phyloP scores from a whole-genome alignment of 1,139 yeast genomes.

The Blastobotrys apis region DNA sequence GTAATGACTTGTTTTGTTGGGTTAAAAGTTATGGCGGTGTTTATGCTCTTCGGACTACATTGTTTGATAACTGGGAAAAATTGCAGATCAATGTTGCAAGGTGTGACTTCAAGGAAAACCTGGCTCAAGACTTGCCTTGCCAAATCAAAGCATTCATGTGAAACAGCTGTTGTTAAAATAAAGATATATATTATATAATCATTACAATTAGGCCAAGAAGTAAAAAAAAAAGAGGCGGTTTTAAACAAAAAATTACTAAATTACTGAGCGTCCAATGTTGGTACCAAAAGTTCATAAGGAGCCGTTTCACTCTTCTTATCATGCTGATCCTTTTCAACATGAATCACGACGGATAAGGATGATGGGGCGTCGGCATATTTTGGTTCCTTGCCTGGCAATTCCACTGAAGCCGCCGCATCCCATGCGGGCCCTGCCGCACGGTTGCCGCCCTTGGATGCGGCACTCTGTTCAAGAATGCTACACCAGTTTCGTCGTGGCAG shows the following conservation, averaged over 20 bases:
- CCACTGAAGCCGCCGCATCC: slow-evolving; percentile 1
- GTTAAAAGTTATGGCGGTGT: neutral
- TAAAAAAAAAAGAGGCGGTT: neutral
- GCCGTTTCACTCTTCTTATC: slow-evolving; percentile 52
- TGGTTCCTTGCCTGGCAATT: slow-evolving; percentile 35
- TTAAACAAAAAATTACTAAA: neutral
- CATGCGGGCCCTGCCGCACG: slow-evolving; percentile 15
- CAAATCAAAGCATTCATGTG: neutral
- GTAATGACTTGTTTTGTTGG: neutral
- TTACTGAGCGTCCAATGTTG: slow-evolving; percentile 31
- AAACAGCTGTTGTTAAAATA: neutral
- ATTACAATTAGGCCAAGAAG: neutral
- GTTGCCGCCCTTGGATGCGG: slow-evolving; percentile 29
- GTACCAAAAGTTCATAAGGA: slow-evolving; percentile 67
- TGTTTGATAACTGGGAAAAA: slow-evolving; percentile 3
- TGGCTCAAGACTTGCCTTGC: neutral
- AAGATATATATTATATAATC: too few species aligned
- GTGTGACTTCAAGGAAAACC: neutral
- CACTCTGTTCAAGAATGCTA: slow-evolving; percentile 25
- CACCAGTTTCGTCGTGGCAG: slow-evolving; percentile 79
- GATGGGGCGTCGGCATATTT: slow-evolving; percentile 42
- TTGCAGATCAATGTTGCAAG: neutral
- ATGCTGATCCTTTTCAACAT: slow-evolving; percentile 61
- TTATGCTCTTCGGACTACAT: neutral
- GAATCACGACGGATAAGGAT: slow-evolving; percentile 63